These are phyloP conservation scores for maize (Zea mays) DNA, from an alignment of 176 grass and related monocot species.

Conservation along the genomic window Zm-B73-REFERENCE-NAM-5.0 NC_050102.1:114880501-114881000, in stretches of 20 bases:
- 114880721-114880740: not conserved
- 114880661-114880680: slow-evolving; percentile 19
- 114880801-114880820: too few species aligned
- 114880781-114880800: not conserved
- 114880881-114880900: too few species aligned
- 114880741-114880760: not conserved
- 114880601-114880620: slow-evolving; percentile 15
- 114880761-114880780: not conserved
- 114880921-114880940: too few species aligned
- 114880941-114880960: too few species aligned
- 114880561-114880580: not conserved
- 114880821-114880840: too few species aligned
- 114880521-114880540: slow-evolving; percentile 42
- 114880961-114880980: too few species aligned
- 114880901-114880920: too few species aligned
- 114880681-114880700: slow-evolving; percentile 22
- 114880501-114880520: slow-evolving; percentile 45
- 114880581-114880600: slow-evolving; percentile 42
- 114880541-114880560: slow-evolving; percentile 6
- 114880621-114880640: not conserved
- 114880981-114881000: too few species aligned
- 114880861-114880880: too few species aligned
- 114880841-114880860: too few species aligned
- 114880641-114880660: not conserved
- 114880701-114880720: not conserved